Evolutionary conservation across 2,329 filamentous ascomycete species (phyloP), one percentile per base, ranked within the genome.

Genomic region (Zymoseptoria passerinii): DNA sequence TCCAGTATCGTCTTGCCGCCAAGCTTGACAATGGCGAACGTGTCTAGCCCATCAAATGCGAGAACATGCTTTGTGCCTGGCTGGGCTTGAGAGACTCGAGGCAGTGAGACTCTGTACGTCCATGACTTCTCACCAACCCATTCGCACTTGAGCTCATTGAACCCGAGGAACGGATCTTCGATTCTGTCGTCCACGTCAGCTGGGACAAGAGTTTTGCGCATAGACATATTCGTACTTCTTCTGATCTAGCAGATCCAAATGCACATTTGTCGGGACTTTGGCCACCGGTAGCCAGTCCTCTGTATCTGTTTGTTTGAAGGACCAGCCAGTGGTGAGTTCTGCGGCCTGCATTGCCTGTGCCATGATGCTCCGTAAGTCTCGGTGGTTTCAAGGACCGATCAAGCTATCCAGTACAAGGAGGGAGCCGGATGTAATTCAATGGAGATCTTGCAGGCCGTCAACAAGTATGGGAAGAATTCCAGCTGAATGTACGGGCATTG

Each of bases 31-130:
- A 76, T 81, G 0, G 83, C 82, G 62, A 84, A 85, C 0, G 84
- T 87, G 66, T 87, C 84, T 1, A 87, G 77, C 0, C 84, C 84
- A 63, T 85, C 79, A 58, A 87, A 85, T 8, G 83, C 80, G 4
- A 87, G 72, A 16, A 82, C 77, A 18, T 75, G 71, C 23, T 66
- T 73, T 7, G 64, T 64, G 28, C 71, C 68, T 48, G 71, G 61
- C 20, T 69, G 63, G 6, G 66, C 58, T 48, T 64, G 50, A n/a
- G 59, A 53, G 16, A 74, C 58, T 1, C 66, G 52, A 8, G 75
- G 76, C 8, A 79, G 66, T n/a, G 66, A 68, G 55, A 74, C 70
- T 62, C 68, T 73, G 69, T 80, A 80, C 9, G 71, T 75, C 78
- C 78, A 80, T 4, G 71, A 66, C 62, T 75, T 73, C 61, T 79